Conservation (phyloP, 495 filamentous ascomycete species). For the Penicillium malachiteum region DNA sequence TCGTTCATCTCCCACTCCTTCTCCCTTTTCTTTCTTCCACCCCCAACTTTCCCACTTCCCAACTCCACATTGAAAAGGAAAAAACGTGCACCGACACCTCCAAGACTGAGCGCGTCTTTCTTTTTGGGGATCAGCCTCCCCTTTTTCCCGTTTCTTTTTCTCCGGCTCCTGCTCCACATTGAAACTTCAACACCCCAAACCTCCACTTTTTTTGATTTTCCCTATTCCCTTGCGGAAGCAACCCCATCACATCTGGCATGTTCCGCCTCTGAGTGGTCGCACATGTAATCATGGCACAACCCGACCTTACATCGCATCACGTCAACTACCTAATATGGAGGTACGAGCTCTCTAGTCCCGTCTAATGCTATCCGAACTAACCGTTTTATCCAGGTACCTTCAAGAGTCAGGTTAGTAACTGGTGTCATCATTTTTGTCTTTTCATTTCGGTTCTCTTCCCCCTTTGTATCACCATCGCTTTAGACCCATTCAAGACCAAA, state of each 20-base stretch:
- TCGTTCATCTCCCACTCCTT: constrained; percentile 10
- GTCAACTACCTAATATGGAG: constrained; percentile 99
- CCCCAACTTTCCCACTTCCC: neutral
- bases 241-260: constrained; percentile 34
- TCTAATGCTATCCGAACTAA: constrained; percentile 26
- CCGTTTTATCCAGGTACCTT: constrained; percentile 61
- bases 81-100: neutral
- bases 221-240: constrained; percentile 22
- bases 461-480: too few species aligned
- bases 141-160: neutral
- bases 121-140: neutral
- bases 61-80: neutral
- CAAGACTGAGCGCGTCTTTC: neutral
- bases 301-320: constrained; percentile 78
- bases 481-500: neutral
- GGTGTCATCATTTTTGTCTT: constrained; percentile 7
- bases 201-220: constrained; percentile 29
- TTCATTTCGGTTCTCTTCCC: neutral
- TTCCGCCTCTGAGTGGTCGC: constrained; percentile 37
- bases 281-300: constrained; percentile 52
- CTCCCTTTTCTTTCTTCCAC: constrained; percentile 6
- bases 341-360: constrained; percentile 53
- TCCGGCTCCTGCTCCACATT: neutral
- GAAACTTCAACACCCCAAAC: neutral
- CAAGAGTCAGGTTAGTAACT: constrained; percentile 78